These are phyloP conservation scores for Cyclotella atomus DNA, from an alignment of 108 stramenopile species.

Conservation along the genomic window DNA sequence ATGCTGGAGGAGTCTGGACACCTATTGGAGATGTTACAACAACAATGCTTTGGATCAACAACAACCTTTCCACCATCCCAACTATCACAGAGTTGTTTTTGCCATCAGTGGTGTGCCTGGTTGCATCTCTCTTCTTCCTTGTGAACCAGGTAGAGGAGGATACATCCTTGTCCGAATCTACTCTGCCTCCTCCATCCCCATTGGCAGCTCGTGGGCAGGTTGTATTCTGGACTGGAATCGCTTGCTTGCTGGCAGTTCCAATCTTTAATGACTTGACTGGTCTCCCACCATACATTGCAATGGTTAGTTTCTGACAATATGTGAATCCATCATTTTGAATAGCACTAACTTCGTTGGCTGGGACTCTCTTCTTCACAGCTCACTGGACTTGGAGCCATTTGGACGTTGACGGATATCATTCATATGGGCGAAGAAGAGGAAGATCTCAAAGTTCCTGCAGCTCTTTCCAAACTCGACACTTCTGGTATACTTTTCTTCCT, in stretches of 20 bases:
- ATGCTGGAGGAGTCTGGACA: conserved; percentile 96
- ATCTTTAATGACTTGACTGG: conserved; percentile 92
- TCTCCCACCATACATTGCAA: conserved; percentile 93
- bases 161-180: conserved; percentile 44
- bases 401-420: conserved; percentile 93
- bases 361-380: conserved; percentile 30
- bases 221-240: conserved; percentile 91
- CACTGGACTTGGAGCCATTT: conserved; percentile 92
- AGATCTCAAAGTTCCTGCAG: conserved; percentile 81
- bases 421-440: conserved; percentile 92
- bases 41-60: conserved; percentile 96
- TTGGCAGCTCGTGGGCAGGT: conserved; percentile 85
- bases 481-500: conserved; percentile 94
- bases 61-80: conserved; percentile 88
- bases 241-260: conserved; percentile 82
- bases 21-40: conserved; percentile 97
- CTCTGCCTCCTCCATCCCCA: conserved; percentile 65
- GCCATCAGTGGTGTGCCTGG: conserved; percentile 85
- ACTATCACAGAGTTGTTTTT: conserved; percentile 89
- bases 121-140: conserved; percentile 82
- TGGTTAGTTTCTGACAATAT: conserved; percentile 42
- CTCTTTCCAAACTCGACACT: conserved; percentile 84
- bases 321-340: background rate
- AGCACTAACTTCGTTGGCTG: background rate
- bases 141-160: conserved; percentile 87